Evolutionary conservation across 2,329 filamentous ascomycete species (phyloP).

Genomic region (Scorias spongiosa): DNA sequence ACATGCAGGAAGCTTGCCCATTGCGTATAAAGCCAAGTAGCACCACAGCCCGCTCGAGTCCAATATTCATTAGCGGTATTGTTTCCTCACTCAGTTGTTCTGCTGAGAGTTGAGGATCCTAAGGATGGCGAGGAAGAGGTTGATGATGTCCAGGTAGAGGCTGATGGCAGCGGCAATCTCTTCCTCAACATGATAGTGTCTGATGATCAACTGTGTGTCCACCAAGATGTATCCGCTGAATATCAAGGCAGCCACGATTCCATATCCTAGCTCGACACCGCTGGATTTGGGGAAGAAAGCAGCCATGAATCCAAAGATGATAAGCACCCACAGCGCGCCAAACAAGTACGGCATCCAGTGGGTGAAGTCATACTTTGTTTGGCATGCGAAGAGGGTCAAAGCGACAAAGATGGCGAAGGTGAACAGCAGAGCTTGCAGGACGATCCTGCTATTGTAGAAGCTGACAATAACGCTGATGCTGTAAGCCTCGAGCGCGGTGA

Average conservation of each 20-base stretch:
- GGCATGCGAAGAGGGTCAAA: conserved; percentile 72
- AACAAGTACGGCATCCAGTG: conserved; percentile 94
- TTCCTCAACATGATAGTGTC: conserved; percentile 94
- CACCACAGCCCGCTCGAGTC: too few relatives aligned
- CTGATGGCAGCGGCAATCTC: conserved; percentile 92
- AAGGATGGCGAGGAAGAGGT: conserved; percentile 89
- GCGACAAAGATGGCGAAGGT: conserved; percentile 55
- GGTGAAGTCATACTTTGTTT: conserved; percentile 97
- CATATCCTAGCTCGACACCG: conserved; percentile 73
- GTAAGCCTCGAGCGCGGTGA: conserved; percentile 88
- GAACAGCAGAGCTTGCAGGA: conserved; percentile 78
- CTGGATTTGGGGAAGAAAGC: conserved; percentile 75
- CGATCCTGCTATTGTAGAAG: conserved; percentile 70
- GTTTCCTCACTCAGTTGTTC: conserved; percentile 52
- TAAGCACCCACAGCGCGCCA: conserved; percentile 72
- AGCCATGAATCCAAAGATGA: conserved; percentile 87
- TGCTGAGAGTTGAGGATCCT: conserved; percentile 91
- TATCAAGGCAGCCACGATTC: conserved; percentile 64
- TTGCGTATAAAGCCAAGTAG: too few relatives aligned
- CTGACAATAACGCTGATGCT: conserved; percentile 83
- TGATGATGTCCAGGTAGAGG: conserved; percentile 77
- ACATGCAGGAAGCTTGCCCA: too few relatives aligned
- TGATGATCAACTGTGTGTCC: conserved; percentile 89
- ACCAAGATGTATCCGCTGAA: conserved; percentile 93
- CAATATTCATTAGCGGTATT: too few relatives aligned